phyloP scores from a whole-genome alignment of 2,329 filamentous ascomycete species.

The Stromatinia cepivora region DNA sequence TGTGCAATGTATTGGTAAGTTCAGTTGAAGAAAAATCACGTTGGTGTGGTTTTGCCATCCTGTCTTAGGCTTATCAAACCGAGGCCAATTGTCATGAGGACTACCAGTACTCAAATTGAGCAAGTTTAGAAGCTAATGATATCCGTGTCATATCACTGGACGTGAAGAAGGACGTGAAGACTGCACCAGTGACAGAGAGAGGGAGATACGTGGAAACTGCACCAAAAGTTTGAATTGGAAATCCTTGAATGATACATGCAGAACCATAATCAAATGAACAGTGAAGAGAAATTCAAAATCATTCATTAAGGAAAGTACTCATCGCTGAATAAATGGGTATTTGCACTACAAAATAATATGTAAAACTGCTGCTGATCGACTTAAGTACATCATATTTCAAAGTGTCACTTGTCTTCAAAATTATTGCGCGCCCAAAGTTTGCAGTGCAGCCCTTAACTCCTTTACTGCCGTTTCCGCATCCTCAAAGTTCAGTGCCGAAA shows the following conservation, averaged over 20 bases:
- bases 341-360: not conserved
- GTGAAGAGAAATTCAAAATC: not conserved
- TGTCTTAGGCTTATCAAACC: too few relatives aligned
- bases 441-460: constrained; percentile 75
- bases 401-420: not conserved
- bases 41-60: too few relatives aligned
- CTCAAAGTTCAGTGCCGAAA: constrained; percentile 95
- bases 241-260: not conserved
- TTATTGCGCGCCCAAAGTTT: constrained; percentile 39
- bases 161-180: not conserved
- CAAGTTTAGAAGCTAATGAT: not conserved
- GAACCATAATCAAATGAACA: not conserved
- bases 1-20: too few relatives aligned
- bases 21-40: not conserved
- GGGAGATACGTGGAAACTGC: not conserved
- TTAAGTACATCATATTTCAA: not conserved
- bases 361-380: not conserved
- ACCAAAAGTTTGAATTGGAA: not conserved
- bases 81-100: not conserved
- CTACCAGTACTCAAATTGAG: not conserved
- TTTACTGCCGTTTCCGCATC: constrained; percentile 87
- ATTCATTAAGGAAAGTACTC: not conserved
- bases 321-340: not conserved
- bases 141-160: not conserved
- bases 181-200: not conserved